Percentiles rank a stretch among this genome's conserved stretches.
Evolutionary conservation across 2,329 filamentous ascomycete genomes (phyloP).

Genomic region (Exserohilum turcica): DNA sequence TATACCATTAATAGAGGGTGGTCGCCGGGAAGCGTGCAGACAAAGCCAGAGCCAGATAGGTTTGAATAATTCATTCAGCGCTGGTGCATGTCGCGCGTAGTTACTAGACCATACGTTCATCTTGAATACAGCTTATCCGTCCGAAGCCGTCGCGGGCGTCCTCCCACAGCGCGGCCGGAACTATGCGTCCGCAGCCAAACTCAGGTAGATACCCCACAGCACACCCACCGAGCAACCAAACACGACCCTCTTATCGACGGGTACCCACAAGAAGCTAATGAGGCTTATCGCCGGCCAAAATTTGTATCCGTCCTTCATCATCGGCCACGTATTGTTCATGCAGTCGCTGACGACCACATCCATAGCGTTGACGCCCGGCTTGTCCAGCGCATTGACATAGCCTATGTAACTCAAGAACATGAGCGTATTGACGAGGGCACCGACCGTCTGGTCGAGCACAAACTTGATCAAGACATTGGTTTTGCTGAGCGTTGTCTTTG

Average conservation of each 20-base stretch:
- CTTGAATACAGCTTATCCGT: not conserved
- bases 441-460: slow-evolving; percentile 70
- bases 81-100: not conserved
- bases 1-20: not conserved
- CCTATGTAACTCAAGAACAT: slow-evolving; percentile 66
- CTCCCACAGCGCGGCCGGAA: not conserved
- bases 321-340: slow-evolving; percentile 61
- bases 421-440: slow-evolving; percentile 68
- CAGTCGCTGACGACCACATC: slow-evolving; percentile 38
- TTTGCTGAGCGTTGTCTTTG: slow-evolving; percentile 54
- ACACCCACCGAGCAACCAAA: slow-evolving; percentile 75
- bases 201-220: slow-evolving; percentile 76
- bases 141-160: not conserved
- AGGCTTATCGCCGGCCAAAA: slow-evolving; percentile 74
- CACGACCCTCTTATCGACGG: slow-evolving; percentile 71
- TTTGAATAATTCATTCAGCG: not conserved
- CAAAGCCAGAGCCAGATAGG: not conserved
- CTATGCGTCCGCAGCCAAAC: slow-evolving; percentile 57
- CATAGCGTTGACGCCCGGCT: slow-evolving; percentile 41
- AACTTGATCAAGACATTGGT: slow-evolving; percentile 71
- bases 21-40: not conserved
- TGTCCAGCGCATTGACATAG: slow-evolving; percentile 47
- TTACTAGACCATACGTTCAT: not conserved
- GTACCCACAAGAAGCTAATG: slow-evolving; percentile 72
- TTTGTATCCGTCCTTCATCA: slow-evolving; percentile 66